Conservation (phyloP, 2,329 filamentous ascomycete genomes). For the Tolypocladium paradoxum region DNA sequence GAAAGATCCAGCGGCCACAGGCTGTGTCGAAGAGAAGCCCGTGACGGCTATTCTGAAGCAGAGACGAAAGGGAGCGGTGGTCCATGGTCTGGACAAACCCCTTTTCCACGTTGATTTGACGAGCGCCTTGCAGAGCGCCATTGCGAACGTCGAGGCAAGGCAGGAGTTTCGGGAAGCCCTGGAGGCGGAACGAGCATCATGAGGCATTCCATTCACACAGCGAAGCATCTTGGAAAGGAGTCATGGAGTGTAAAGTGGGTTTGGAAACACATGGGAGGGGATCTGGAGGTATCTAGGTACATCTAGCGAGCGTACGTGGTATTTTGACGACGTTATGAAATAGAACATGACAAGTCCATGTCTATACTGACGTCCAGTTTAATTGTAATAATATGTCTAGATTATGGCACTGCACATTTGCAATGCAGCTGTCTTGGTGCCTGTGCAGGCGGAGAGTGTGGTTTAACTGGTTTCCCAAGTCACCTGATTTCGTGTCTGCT, state of each 20-base stretch:
- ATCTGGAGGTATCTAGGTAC: background rate
- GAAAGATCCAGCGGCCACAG: background rate
- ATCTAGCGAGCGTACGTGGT: background rate
- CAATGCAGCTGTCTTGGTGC: background rate
- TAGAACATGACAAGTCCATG: background rate
- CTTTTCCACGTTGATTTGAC: constrained; percentile 92
- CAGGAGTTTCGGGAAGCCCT: constrained; percentile 17
- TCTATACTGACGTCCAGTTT: too few relatives aligned
- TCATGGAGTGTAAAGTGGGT: background rate
- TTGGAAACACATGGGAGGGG: background rate
- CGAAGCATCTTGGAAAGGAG: background rate
- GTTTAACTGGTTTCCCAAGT: background rate
- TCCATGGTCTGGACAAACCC: constrained; percentile 80
- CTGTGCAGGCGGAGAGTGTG: background rate
- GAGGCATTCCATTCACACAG: background rate
- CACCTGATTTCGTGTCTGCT: constrained; percentile 10
- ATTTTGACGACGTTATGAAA: background rate
- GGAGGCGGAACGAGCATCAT: background rate
- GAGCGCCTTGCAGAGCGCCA: constrained; percentile 76
- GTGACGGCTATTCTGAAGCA: constrained; percentile 10
- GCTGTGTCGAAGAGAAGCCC: constrained; percentile 27
- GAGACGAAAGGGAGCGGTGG: constrained; percentile 47
- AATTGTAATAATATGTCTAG: background rate
- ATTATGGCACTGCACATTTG: background rate
- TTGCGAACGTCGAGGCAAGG: constrained; percentile 62